phyloP scores from a whole-genome alignment of 1,284 basidiomycete genomes.

The Ustilago hordei region DNA sequence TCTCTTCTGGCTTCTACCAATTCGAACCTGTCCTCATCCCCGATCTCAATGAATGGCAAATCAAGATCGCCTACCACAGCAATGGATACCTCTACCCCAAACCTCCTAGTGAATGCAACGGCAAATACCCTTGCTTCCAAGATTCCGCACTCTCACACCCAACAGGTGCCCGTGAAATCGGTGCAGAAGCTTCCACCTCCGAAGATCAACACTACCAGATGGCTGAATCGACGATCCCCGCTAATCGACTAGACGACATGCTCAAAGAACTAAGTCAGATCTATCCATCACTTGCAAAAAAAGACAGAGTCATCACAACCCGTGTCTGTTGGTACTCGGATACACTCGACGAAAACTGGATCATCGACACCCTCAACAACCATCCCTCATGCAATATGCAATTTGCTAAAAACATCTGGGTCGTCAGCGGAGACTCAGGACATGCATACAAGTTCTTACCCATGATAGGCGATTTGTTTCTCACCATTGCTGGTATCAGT shows the following conservation, averaged over 20 bases:
- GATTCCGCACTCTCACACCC: not conserved
- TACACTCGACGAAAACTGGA: constrained; percentile 71
- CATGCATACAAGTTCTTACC: constrained; percentile 79
- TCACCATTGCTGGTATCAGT: constrained; percentile 70
- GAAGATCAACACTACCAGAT: constrained; percentile 16
- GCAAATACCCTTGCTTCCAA: constrained; percentile 23
- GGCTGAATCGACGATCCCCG: constrained; percentile 73
- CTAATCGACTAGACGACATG: constrained; percentile 73
- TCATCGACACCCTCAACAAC: constrained; percentile 72
- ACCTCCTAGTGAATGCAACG: constrained; percentile 42
- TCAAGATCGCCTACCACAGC: constrained; percentile 81
- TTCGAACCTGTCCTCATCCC: constrained; percentile 76
- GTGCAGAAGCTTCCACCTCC: constrained; percentile 21
- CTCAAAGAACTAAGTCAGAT: constrained; percentile 74
- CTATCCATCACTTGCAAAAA: constrained; percentile 76
- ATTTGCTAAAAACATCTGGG: constrained; percentile 66
- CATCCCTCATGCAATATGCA: constrained; percentile 29
- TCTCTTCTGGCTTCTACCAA: constrained; percentile 71
- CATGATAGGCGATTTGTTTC: constrained; percentile 80
- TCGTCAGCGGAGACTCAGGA: constrained; percentile 71
- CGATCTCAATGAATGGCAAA: constrained; percentile 7
- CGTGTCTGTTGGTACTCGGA: constrained; percentile 82
- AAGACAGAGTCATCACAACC: constrained; percentile 73
- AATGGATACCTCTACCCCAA: constrained; percentile 75
- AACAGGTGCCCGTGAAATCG: not conserved